These are phyloP conservation scores for Metarhizium rileyi DNA, from an alignment of 2,329 filamentous ascomycete genomes.

Conservation along the genomic window DNA sequence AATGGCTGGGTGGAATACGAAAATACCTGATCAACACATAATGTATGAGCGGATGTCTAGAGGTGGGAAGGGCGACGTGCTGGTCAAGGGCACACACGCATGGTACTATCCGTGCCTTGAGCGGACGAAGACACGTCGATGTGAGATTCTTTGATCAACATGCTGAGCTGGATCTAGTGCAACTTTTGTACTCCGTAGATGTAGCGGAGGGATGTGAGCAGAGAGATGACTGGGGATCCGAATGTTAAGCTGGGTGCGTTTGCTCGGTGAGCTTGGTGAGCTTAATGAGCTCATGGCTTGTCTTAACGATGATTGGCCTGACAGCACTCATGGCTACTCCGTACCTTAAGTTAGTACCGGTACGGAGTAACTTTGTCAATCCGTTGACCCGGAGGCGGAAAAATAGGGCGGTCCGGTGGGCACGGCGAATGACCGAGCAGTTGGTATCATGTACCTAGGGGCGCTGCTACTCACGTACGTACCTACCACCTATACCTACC, in stretches of 20 bases:
- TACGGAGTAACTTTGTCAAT: too few relatives aligned
- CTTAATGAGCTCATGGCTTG: neutral
- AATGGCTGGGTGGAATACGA: constrained; percentile 78
- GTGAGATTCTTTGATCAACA: constrained; percentile 46
- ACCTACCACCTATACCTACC: too few relatives aligned
- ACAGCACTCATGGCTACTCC: too few relatives aligned
- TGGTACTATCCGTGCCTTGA: constrained; percentile 43
- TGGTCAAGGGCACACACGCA: constrained; percentile 31
- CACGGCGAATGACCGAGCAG: neutral
- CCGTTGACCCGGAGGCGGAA: constrained; percentile 4
- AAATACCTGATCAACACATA: constrained; percentile 57
- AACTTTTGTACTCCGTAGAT: too few relatives aligned
- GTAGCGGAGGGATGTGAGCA: too few relatives aligned
- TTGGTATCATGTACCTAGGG: too few relatives aligned
- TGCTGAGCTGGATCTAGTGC: constrained; percentile 17
- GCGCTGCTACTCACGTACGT: too few relatives aligned
- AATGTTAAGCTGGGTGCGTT: too few relatives aligned
- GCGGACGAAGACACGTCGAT: constrained; percentile 39
- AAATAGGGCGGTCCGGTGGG: constrained; percentile 2
- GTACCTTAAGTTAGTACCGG: too few relatives aligned
- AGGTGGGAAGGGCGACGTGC: neutral
- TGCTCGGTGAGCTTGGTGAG: neutral
- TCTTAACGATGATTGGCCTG: too few relatives aligned
- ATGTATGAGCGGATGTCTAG: neutral
- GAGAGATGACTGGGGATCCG: too few relatives aligned